Conservation (phyloP, 352 stramenopile genomes). For the Globisporangium alternatum region DNA sequence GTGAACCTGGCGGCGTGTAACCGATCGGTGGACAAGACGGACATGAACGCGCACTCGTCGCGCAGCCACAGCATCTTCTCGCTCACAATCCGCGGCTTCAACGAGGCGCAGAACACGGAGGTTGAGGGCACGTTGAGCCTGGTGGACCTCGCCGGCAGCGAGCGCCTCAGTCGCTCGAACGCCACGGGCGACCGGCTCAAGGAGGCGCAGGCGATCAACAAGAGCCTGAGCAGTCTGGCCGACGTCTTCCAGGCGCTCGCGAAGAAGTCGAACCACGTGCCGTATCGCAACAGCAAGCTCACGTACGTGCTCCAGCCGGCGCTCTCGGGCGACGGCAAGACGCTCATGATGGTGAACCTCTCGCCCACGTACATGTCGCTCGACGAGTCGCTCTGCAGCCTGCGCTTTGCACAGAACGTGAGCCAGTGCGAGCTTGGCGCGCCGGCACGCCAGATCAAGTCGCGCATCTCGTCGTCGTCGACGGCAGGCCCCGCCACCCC, state of each 20-base stretch:
- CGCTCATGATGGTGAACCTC: conserved; percentile 99
- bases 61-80: conserved; percentile 98
- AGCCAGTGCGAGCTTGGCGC: conserved; percentile 97
- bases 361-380: conserved; percentile 94
- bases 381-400: conserved; percentile 97
- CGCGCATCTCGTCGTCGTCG: conserved; percentile 26
- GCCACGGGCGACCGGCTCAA: conserved; percentile 92
- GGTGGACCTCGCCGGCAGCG: conserved; percentile 92
- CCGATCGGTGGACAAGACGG: conserved; percentile 95
- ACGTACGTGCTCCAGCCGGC: conserved; percentile 99
- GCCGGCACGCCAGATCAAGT: conserved; percentile 88
- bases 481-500: conserved; percentile 2
- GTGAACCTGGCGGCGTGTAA: conserved; percentile 89
- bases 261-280: conserved; percentile 95
- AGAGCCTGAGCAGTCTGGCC: conserved; percentile 96
- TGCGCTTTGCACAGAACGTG: conserved; percentile 97
- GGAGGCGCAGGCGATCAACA: conserved; percentile 99
- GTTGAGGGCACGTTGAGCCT: conserved; percentile 94
- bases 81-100: conserved; percentile 86
- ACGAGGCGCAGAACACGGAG: conserved; percentile 88
- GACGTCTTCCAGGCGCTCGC: conserved; percentile 98
- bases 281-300: conserved; percentile 99
- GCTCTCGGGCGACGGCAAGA: conserved; percentile 98
- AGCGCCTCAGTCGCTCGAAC: conserved; percentile 93
- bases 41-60: conserved; percentile 98